Evolutionary conservation across 2,329 filamentous ascomycete genomes (phyloP), one percentile per base, ranked within the genome.

Genomic region (Cercospora sp.): DNA sequence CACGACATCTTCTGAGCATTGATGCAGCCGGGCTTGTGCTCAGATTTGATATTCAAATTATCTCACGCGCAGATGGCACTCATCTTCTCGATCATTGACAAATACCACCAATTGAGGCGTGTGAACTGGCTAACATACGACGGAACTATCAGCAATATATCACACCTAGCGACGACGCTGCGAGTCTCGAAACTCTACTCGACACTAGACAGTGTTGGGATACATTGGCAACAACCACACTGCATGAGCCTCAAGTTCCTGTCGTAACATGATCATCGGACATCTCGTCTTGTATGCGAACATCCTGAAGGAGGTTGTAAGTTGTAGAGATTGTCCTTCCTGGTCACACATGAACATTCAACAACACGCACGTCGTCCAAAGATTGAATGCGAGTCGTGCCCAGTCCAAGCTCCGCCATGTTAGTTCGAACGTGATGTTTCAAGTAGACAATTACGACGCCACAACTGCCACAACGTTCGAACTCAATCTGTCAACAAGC

Each of bases 401-500:
- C 21, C 49, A 24, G 49, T 53, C 21, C 49, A 53, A 53, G 21
- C 49, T 21, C 9, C 0, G 3, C 21, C 3, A 26, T 30, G 24
- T 16, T 55, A 16, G 49, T 26, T 24, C 21, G 12, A 24, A 6
- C 8, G 49, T 55, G 24, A 28, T 26, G 49, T 55, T 55, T 55
- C 49, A 55, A 28, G 26, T 55, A 55, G 49, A 55, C 24, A 55
- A 28, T 16, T 28, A 12, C 49, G 49, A 55, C 24, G 49, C 49
- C 49, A 55, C 49, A 53, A 53, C 24, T 16, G 49, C 49, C 49
- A 53, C 49, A 30, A 55, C 16, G 16, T n/a, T 26, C 24, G 21
- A 55, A 28, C 49, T 55, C 49, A 28, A 55, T 55, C 24, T 55
- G 49, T 55, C 49, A 55, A 55, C 49, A 55, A 55, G 49, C 24